Evolutionary conservation across 2,329 filamentous ascomycete species (phyloP).

Genomic region (Xylariaceae sp.): DNA sequence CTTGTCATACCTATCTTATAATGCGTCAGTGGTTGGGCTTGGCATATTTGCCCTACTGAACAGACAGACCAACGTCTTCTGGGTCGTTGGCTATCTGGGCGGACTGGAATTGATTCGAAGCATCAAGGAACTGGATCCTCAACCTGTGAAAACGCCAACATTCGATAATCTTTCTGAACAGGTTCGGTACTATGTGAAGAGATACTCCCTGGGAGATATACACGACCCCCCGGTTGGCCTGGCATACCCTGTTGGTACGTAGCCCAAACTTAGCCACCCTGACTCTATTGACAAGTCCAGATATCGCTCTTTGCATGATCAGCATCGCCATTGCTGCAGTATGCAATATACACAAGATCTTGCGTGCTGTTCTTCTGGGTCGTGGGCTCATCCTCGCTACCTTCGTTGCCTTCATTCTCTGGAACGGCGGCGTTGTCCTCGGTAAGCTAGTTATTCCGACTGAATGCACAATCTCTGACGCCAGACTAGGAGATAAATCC

Average conservation of each 20-base stretch:
- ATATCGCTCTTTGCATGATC: slow-evolving; percentile 54
- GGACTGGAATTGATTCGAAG: slow-evolving; percentile 55
- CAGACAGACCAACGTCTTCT: slow-evolving; percentile 96
- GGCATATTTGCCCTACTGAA: slow-evolving; percentile 71
- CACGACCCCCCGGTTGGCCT: slow-evolving; percentile 52
- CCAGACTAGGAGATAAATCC: slow-evolving; percentile 73
- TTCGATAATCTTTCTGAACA: slow-evolving; percentile 35
- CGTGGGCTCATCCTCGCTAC: slow-evolving; percentile 60
- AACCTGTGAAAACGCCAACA: slow-evolving; percentile 29
- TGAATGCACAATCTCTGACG: too few relatives aligned
- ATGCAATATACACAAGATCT: slow-evolving; percentile 45
- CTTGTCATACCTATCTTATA: slow-evolving; percentile 39
- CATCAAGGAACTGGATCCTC: slow-evolving; percentile 43
- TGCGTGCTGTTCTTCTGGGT: slow-evolving; percentile 51
- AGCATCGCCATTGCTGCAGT: slow-evolving; percentile 62
- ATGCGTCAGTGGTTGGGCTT: slow-evolving; percentile 47
- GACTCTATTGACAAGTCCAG: slow-evolving; percentile 32
- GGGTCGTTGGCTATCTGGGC: slow-evolving; percentile 78
- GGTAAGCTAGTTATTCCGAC: slow-evolving; percentile 47
- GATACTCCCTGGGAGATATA: slow-evolving; percentile 50
- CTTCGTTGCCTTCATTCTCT: slow-evolving; percentile 74
- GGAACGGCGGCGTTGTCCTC: slow-evolving; percentile 90
- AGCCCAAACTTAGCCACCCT: background rate
- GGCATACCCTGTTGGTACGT: slow-evolving; percentile 51
- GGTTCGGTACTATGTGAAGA: slow-evolving; percentile 38